These are phyloP conservation scores for Eucalyptus sp. DNA, from an alignment of 345 rosid genomes.

Conservation along the genomic window DNA sequence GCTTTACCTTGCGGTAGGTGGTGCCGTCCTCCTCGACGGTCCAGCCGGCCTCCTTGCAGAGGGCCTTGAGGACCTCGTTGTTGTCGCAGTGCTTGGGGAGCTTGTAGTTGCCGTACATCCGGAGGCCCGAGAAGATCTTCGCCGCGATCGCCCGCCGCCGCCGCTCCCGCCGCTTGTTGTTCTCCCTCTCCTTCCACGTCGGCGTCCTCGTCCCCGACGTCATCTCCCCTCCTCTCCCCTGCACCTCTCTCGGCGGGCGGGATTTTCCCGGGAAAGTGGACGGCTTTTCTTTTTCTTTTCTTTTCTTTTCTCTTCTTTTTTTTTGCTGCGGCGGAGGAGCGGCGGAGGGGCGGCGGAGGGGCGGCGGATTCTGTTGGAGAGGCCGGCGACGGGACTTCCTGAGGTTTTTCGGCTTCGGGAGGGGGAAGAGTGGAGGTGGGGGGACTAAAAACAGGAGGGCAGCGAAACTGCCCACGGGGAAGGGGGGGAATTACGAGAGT, in stretches of 20 bases:
- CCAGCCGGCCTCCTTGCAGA: conserved; percentile 96
- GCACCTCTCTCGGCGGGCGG: neutral
- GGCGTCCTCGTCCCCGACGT: conserved; percentile 92
- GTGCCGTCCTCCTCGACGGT: conserved; percentile 96
- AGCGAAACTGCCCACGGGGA: neutral
- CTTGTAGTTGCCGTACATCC: conserved; percentile 88
- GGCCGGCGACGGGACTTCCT: neutral
- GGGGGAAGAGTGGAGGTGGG: neutral
- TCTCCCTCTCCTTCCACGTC: conserved; percentile 98
- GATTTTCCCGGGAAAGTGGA: neutral
- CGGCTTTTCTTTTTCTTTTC: too few species aligned
- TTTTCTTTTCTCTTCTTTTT: accelerated
- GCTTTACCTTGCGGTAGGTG: conserved; percentile 77
- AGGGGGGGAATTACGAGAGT: neutral
- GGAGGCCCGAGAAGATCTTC: conserved; percentile 78
- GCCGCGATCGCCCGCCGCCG: conserved; percentile 92
- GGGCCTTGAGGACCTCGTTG: conserved; percentile 94
- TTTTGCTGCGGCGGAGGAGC: neutral
- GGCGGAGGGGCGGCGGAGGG: neutral
- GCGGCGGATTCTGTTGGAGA: neutral
- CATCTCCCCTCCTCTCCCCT: conserved; percentile 17
- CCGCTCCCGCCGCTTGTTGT: conserved; percentile 88
- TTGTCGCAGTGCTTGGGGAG: conserved; percentile 98
- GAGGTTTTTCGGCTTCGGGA: neutral
- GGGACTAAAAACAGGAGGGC: neutral